A percentile compares a stretch with the other conserved stretches of the same genome.
phyloP scores from a whole-genome alignment of 2,329 filamentous ascomycete genomes.

The Pestalotiopsis sp. region DNA sequence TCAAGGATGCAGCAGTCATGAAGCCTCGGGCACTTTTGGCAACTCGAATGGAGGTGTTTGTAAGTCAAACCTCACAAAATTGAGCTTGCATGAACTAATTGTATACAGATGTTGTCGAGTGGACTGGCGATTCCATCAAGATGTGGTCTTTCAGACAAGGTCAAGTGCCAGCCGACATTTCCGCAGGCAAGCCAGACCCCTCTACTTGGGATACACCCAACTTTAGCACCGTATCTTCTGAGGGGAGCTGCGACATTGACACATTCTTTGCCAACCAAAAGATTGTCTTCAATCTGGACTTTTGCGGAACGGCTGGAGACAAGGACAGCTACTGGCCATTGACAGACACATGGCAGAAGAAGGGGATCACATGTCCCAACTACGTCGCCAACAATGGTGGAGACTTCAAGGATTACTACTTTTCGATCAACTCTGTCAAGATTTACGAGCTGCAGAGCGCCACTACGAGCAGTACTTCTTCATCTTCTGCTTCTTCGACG shows the following conservation, averaged over 20 bases:
- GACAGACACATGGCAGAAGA: constrained; percentile 17
- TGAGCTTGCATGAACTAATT: constrained; percentile 44
- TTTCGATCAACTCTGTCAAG: constrained; percentile 20
- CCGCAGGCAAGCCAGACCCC: not conserved
- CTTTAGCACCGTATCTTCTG: constrained; percentile 23
- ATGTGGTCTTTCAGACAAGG: constrained; percentile 66
- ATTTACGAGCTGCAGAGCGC: constrained; percentile 2
- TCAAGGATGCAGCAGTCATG: constrained; percentile 42
- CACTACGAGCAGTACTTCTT: constrained; percentile 7
- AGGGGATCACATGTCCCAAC: constrained; percentile 14
- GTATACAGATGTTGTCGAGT: constrained; percentile 59
- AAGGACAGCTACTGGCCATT: constrained; percentile 20
- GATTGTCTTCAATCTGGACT: constrained; percentile 27
- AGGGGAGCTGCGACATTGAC: constrained; percentile 27
- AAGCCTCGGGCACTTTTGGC: constrained; percentile 36
- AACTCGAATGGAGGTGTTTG: constrained; percentile 41
- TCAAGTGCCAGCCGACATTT: constrained; percentile 53
- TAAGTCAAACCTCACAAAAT: constrained; percentile 22
- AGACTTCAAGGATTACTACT: constrained; percentile 19
- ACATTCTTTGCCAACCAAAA: constrained; percentile 28
- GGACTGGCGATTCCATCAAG: constrained; percentile 61
- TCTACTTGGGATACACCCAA: constrained; percentile 21
- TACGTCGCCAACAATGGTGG: constrained; percentile 20
- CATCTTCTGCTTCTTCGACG: not conserved
- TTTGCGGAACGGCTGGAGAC: constrained; percentile 18